phyloP scores from a whole-genome alignment of 1,284 basidiomycete species.

The Ustilago curta region DNA sequence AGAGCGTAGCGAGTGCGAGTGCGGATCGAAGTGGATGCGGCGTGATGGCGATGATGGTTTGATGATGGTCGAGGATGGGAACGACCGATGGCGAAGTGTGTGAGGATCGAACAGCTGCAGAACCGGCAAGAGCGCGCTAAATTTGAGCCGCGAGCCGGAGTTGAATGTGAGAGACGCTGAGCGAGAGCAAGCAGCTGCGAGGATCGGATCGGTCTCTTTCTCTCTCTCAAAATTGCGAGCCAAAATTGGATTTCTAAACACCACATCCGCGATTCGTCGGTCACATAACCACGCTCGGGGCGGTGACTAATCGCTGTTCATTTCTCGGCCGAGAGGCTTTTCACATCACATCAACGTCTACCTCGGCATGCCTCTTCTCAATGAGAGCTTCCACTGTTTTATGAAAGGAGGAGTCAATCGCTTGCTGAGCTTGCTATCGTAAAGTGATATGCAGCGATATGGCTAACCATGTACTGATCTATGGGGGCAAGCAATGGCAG shows the following conservation, averaged over 20 bases:
- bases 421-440: not conserved
- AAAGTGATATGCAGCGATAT: too few relatives aligned
- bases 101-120: conserved; percentile 19
- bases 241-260: conserved; percentile 48
- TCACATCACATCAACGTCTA: too few relatives aligned
- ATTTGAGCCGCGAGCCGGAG: conserved; percentile 24
- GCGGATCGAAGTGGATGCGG: conserved; percentile 8
- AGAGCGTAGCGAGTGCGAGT: conserved; percentile 7
- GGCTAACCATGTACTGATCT: not conserved
- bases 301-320: not conserved
- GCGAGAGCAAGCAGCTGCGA: not conserved
- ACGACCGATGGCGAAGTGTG: conserved; percentile 1
- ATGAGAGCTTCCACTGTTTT: too few relatives aligned
- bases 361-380: too few relatives aligned
- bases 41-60: conserved; percentile 12
- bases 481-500: not conserved
- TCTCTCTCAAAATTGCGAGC: too few relatives aligned
- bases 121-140: conserved; percentile 23
- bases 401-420: too few relatives aligned
- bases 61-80: conserved; percentile 1
- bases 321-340: conserved; percentile 1
- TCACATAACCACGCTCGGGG: not conserved
- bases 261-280: conserved; percentile 23
- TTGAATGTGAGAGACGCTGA: conserved; percentile 34
- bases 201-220: conserved; percentile 7